A percentile compares a stretch with the other conserved stretches of the same genome.
Conservation (phyloP, 2,329 filamentous ascomycete species). For the Pseudogymnoascus sp. region DNA sequence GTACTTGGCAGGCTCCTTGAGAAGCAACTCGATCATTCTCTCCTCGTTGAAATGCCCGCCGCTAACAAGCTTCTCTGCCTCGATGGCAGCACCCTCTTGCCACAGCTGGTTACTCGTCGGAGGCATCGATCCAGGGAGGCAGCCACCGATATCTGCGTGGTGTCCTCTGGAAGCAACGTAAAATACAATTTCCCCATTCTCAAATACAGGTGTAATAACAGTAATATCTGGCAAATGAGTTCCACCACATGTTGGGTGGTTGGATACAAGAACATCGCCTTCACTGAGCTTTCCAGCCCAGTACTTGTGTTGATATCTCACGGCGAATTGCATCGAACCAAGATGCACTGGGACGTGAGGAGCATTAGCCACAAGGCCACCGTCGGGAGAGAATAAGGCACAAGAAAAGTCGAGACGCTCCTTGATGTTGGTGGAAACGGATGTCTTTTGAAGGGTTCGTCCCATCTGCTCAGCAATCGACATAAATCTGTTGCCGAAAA, state of each 20-base stretch:
- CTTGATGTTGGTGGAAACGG: constrained; percentile 69
- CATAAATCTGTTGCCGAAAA: constrained; percentile 77
- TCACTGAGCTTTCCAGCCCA: constrained; percentile 67
- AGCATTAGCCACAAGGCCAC: constrained; percentile 67
- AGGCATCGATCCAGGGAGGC: constrained; percentile 76
- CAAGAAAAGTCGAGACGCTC: constrained; percentile 76
- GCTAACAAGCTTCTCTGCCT: constrained; percentile 63
- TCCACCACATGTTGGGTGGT: constrained; percentile 72
- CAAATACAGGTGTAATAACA: constrained; percentile 71
- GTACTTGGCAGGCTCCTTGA: constrained; percentile 64
- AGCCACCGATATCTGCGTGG: constrained; percentile 78
- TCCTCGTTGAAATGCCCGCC: constrained; percentile 73
- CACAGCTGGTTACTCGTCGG: constrained; percentile 59
- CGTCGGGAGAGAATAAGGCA: constrained; percentile 65
- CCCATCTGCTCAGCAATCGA: constrained; percentile 80
- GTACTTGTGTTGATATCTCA: constrained; percentile 65
- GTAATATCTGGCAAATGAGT: constrained; percentile 81
- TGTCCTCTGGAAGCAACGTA: constrained; percentile 75
- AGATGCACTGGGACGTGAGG: constrained; percentile 73
- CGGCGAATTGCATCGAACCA: constrained; percentile 55
- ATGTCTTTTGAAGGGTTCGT: constrained; percentile 65
- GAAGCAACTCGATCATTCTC: constrained; percentile 62
- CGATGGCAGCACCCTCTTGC: constrained; percentile 58
- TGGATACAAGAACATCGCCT: constrained; percentile 73
- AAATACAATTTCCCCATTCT: constrained; percentile 64